phyloP scores from a whole-genome alignment of 306 rosid species.

The Bauhinia variegata region DNA sequence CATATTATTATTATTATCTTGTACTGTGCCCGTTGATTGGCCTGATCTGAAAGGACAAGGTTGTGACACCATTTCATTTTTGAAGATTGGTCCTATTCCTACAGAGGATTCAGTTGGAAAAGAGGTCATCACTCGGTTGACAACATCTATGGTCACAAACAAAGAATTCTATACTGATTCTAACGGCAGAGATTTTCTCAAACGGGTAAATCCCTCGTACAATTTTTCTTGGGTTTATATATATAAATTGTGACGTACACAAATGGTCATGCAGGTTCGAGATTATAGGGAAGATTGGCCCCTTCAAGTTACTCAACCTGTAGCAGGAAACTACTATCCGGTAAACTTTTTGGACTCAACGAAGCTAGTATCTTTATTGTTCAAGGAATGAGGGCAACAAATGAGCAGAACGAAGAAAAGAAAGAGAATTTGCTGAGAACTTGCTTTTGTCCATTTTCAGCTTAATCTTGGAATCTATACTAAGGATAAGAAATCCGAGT shows the following conservation, averaged over 20 bases:
- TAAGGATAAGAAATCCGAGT: constrained; percentile 67
- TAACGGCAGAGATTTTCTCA: constrained; percentile 86
- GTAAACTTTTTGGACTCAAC: constrained; percentile 52
- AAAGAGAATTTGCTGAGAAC: not conserved
- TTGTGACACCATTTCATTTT: constrained; percentile 41
- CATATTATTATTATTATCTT: not conserved
- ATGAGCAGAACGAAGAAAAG: too few relatives aligned
- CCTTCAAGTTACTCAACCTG: constrained; percentile 76
- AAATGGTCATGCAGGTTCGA: constrained; percentile 62
- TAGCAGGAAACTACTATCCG: constrained; percentile 93
- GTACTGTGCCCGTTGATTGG: not conserved
- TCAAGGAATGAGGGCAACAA: too few relatives aligned
- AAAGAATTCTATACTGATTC: constrained; percentile 83
- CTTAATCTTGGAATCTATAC: constrained; percentile 82
- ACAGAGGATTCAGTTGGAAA: constrained; percentile 75
- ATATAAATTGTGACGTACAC: constrained; percentile 18
- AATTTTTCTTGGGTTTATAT: constrained; percentile 5
- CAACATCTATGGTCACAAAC: constrained; percentile 79
- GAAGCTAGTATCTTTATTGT: too few relatives aligned
- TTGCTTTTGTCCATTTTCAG: constrained; percentile 44
- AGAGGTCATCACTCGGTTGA: constrained; percentile 74
- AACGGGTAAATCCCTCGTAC: constrained; percentile 58
- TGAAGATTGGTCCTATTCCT: constrained; percentile 95
- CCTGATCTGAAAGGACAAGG: constrained; percentile 13
- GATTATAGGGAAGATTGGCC: constrained; percentile 81